Evolutionary conservation across 768 basidiomycete species (phyloP).

Genomic region (Royoungia palumana): DNA sequence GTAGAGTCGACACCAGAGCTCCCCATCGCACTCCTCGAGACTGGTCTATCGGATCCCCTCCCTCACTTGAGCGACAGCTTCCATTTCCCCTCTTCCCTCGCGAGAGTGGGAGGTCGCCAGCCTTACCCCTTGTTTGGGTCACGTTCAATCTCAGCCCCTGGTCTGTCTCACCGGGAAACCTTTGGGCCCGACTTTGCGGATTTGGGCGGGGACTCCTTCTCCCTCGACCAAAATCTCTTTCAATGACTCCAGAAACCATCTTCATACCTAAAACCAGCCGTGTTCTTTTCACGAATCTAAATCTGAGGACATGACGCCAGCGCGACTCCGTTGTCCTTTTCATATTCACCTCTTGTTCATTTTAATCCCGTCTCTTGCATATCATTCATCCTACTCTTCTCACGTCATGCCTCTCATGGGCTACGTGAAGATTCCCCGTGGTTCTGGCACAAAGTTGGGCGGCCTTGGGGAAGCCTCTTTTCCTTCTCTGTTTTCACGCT

Average conservation of each 20-base stretch:
- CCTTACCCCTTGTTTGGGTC: slow-evolving; percentile 32
- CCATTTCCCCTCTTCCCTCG: slow-evolving; percentile 20
- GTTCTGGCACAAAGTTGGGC: slow-evolving; percentile 14
- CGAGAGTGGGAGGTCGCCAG: slow-evolving; percentile 22
- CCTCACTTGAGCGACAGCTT: slow-evolving; percentile 34
- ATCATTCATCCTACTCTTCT: slow-evolving; percentile 26
- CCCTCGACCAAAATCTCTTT: slow-evolving; percentile 45
- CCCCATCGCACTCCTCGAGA: slow-evolving; percentile 36
- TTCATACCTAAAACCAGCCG: slow-evolving; percentile 17
- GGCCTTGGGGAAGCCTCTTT: slow-evolving; percentile 9
- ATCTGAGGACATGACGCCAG: slow-evolving; percentile 26
- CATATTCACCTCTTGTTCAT: slow-evolving; percentile 26
- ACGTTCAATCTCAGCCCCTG: slow-evolving; percentile 45
- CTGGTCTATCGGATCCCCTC: slow-evolving; percentile 36
- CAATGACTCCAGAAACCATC: slow-evolving; percentile 36
- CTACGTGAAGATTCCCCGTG: slow-evolving; percentile 21
- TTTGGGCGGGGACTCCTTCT: slow-evolving; percentile 35
- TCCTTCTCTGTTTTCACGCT: slow-evolving; percentile 18
- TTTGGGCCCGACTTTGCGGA: slow-evolving; percentile 43
- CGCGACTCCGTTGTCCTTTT: slow-evolving; percentile 29
- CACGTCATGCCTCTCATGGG: slow-evolving; percentile 17
- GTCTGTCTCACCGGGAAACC: slow-evolving; percentile 27
- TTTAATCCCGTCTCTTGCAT: slow-evolving; percentile 34
- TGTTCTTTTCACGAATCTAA: slow-evolving; percentile 19
- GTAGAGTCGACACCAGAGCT: slow-evolving; percentile 57